Base-by-base conservation (phyloP, 2,329 filamentous ascomycete genomes). In the Thelonectria olida region DNA sequence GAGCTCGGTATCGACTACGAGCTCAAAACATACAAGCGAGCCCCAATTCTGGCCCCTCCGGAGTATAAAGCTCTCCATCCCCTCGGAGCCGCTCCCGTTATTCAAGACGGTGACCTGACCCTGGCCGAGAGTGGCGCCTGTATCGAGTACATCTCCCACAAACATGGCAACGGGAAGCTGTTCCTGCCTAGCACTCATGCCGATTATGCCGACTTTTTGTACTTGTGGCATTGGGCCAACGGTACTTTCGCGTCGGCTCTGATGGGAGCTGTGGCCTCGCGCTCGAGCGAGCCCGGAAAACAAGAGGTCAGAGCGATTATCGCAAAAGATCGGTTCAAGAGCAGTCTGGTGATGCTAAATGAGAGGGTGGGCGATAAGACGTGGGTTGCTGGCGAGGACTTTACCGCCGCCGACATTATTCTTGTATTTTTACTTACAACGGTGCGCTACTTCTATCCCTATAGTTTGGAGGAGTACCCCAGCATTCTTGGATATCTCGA, bases 341-440 rank as follows among this genome's bases (percentile, higher is more conserved):
- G 64, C n/a, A 73, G 77, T 1, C 62, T 90, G 17, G 80, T 88
- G 22, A 71, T 75, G 2, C 60, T 90, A 23, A 80, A 91, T 38
- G 73, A 81, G 2, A 76, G 84, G 10, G 71, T 91, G 3, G 66
- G 64, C 3, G 62, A 74, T 1, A 82, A 79, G 34, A 71, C 77
- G 7, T 92, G 83, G 80, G 75, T 92, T 20, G 87, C 85, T 0
- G 90, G 89, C 2, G 76, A 82, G 0, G 79, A 88, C 51, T 86
- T 92, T 59, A 90, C 86, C 0, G 86, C 80, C 1, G 89, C 89
- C 1, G 90, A 92, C 73, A 78, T 90, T 38, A 90, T 91, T 87
- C 78, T 76, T 5, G 80, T 88, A 0, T 90, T 84, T 68, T 78
- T 80, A 13, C 75, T 91, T 31, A 89, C 88, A 1, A 91, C 87